Evolutionary conservation across 2,329 filamentous ascomycete genomes (phyloP).

Genomic region (Aureobasidium pullulans): DNA sequence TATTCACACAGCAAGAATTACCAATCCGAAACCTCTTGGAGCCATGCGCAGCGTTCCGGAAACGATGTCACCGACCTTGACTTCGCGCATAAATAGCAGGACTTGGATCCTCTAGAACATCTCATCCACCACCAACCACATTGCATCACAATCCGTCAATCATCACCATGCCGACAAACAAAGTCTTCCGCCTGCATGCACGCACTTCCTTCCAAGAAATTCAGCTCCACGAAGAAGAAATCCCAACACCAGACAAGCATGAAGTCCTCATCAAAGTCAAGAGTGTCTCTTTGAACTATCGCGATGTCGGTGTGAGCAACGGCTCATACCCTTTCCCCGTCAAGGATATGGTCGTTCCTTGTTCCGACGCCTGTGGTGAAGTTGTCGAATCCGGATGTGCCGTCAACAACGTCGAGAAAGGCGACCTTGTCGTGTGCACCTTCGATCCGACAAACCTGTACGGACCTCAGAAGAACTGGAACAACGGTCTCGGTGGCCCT

Average conservation of each 20-base stretch:
- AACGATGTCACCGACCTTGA: no score
- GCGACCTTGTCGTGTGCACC: constrained; percentile 56
- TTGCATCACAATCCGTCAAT: no score
- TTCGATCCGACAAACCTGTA: constrained; percentile 30
- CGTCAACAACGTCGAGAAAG: constrained; percentile 30
- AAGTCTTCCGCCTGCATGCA: no score
- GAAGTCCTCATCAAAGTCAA: constrained; percentile 45
- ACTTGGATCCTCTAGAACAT: no score
- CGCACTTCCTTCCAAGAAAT: no score
- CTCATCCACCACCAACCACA: no score
- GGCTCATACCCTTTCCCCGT: constrained; percentile 17
- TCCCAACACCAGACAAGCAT: constrained; percentile 30
- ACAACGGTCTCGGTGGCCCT: constrained; percentile 52
- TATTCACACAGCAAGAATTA: no score
- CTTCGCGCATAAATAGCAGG: no score
- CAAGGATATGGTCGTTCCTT: constrained; percentile 47
- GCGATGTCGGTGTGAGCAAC: constrained; percentile 32
- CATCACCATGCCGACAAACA: no score
- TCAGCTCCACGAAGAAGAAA: constrained; percentile 3
- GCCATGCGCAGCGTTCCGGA: no score
- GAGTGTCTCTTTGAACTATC: constrained; percentile 46
- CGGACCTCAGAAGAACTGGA: constrained; percentile 42
- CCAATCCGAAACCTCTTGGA: no score
- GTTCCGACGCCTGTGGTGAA: constrained; percentile 63
- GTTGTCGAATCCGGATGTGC: constrained; percentile 44